Evolutionary conservation across 2,329 filamentous ascomycete genomes (phyloP).

Genomic region (Hymenoscyphus fructigenus): DNA sequence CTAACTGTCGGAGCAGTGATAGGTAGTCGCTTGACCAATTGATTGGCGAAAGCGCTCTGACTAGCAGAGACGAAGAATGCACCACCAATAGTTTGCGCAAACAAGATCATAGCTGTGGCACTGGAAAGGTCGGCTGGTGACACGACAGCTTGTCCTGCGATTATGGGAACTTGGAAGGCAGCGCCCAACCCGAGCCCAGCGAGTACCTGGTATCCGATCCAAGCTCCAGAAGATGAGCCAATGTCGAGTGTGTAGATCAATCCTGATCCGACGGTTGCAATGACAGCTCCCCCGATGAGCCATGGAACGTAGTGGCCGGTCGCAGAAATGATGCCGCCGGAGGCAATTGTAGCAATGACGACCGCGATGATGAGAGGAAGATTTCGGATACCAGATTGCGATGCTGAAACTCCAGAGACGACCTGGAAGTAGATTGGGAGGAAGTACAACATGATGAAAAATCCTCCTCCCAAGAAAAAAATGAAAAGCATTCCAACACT

Average conservation of each 20-base stretch:
- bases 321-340: constrained; percentile 36
- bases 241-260: constrained; percentile 54
- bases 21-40: constrained; percentile 40
- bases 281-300: constrained; percentile 34
- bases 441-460: constrained; percentile 48
- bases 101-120: constrained; percentile 46
- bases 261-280: constrained; percentile 46
- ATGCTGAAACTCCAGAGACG: constrained; percentile 36
- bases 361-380: constrained; percentile 40
- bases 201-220: constrained; percentile 60
- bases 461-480: constrained; percentile 44
- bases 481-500: constrained; percentile 43
- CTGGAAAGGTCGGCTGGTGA: constrained; percentile 45
- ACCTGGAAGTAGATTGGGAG: constrained; percentile 53
- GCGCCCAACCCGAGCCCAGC: constrained; percentile 56
- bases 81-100: constrained; percentile 52
- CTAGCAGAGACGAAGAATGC: constrained; percentile 50
- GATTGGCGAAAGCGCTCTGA: constrained; percentile 49
- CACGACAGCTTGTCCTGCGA: constrained; percentile 40
- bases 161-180: constrained; percentile 48
- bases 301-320: constrained; percentile 40
- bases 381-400: constrained; percentile 39
- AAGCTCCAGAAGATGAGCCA: constrained; percentile 45
- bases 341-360: constrained; percentile 37
- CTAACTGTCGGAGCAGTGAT: constrained; percentile 40